A percentile compares a stretch with the other conserved stretches of the same genome.
These are phyloP conservation scores for Pseudophaeomoniella oleicola DNA, from an alignment of 2,329 filamentous ascomycete genomes.

Conservation along the genomic window DNA sequence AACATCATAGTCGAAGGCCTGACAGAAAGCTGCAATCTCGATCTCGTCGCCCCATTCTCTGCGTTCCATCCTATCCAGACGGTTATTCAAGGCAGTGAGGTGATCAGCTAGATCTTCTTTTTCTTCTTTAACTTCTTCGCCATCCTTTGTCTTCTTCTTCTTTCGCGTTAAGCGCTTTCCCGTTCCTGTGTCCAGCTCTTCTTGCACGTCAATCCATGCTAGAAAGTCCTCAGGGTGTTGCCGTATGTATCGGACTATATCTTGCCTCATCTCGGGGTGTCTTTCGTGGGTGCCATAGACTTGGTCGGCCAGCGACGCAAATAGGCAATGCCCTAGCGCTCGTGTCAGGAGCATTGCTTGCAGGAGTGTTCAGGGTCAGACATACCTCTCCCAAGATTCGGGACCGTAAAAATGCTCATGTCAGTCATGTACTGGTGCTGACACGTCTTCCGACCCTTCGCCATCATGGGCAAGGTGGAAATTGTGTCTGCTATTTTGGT, in stretches of 20 bases:
- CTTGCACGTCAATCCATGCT: constrained; percentile 45
- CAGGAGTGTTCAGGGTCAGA: background rate
- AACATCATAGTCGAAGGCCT: constrained; percentile 46
- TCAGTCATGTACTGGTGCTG: background rate
- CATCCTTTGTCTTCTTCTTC: constrained; percentile 40
- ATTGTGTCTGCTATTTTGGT: background rate
- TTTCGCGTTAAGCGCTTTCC: constrained; percentile 8
- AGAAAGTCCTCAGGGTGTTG: constrained; percentile 48
- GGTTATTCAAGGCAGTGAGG: constrained; percentile 31
- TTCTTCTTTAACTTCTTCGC: constrained; percentile 31
- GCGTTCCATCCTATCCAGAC: constrained; percentile 44
- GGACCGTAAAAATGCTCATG: background rate
- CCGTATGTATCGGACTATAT: constrained; percentile 48
- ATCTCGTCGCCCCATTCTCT: constrained; percentile 53
- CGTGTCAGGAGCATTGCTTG: background rate
- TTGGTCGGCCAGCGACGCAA: constrained; percentile 54
- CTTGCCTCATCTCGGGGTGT: constrained; percentile 42
- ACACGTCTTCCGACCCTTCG: background rate
- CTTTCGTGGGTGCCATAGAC: constrained; percentile 45
- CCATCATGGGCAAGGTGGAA: background rate
- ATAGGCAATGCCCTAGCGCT: constrained; percentile 59
- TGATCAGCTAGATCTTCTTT: constrained; percentile 36
- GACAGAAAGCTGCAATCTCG: constrained; percentile 52
- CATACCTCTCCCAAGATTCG: background rate
- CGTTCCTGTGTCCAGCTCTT: constrained; percentile 21